Evolutionary conservation across 2,329 filamentous ascomycete species (phyloP), one percentile per base, ranked within the genome.

Genomic region (Cladosporium sp.): DNA sequence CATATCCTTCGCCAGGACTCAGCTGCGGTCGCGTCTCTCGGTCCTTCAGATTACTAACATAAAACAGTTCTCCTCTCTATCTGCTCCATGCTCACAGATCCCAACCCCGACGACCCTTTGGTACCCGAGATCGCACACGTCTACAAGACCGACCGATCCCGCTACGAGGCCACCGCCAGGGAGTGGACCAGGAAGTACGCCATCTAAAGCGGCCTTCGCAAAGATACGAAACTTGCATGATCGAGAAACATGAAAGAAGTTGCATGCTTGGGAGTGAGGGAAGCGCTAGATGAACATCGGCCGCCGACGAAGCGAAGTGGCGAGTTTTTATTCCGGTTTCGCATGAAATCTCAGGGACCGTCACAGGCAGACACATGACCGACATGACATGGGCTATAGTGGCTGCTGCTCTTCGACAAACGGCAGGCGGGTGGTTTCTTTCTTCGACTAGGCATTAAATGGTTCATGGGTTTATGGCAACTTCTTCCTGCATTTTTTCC

Each of bases 111-210:
- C 80, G 95, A 99, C 81, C 95, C 95, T 77, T 89, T 99, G 73
- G 95, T 99, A 68, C 95, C 95, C 70, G 95, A 99, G 85, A 99
- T 99, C 76, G 95, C 95, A 75, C 95, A 99, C 79, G 93, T 98
- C 78, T 99, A 99, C 91, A 99, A 99, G 89, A 97, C 94, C 71
- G 95, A 99, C 82, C 91, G 93, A 74, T 88, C 91, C 75, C 88
- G 93, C 80, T 99, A 99, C 82, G 95, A 99, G 84, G 91, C 92
- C 71, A 98, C 93, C 66, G 95, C 95, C 68, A 87, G 94, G 74
- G 95, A 99, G 84, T 99, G 95, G 95, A 99, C 95, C 76, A 89
- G 94, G 81, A 99, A 99, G 87, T 98, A 98, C 80, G 95, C 95
- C 78, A 95, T 98, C 81, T 98, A 88, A 46, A 39, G 25, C 18